These are phyloP conservation scores for Fusarium cicatricum DNA, from an alignment of 2,329 filamentous ascomycete species.

Conservation along the genomic window DNA sequence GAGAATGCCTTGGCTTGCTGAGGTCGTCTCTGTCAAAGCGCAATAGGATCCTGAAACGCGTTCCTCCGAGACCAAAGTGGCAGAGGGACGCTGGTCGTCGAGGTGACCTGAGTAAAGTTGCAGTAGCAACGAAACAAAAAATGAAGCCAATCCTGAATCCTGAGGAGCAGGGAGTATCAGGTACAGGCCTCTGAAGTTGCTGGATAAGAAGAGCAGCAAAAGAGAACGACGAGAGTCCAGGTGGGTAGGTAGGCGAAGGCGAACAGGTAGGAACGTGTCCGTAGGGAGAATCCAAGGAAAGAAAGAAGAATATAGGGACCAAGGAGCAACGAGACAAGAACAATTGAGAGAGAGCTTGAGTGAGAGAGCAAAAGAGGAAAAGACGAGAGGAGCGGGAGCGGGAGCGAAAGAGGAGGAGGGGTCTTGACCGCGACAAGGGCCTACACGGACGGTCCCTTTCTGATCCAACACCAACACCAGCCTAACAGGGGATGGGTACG, in stretches of 20 bases:
- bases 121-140: constrained; percentile 17
- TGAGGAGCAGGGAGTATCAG: neutral
- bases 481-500: constrained; percentile 26
- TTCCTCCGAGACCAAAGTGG: constrained; percentile 22
- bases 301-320: constrained; percentile 10
- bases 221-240: neutral
- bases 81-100: constrained; percentile 9
- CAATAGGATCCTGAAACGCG: constrained; percentile 16
- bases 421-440: constrained; percentile 36
- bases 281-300: constrained; percentile 4
- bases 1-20: constrained; percentile 19
- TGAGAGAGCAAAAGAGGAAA: constrained; percentile 8
- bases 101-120: constrained; percentile 18
- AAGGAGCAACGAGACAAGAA: constrained; percentile 3
- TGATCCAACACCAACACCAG: constrained; percentile 34
- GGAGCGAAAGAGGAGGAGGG: constrained; percentile 29
- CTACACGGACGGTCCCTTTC: constrained; percentile 30
- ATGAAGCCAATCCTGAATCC: neutral
- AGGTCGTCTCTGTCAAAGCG: constrained; percentile 18
- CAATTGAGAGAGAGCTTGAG: neutral
- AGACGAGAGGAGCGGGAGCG: neutral
- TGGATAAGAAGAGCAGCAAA: constrained; percentile 15
- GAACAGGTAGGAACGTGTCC: neutral
- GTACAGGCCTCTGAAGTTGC: constrained; percentile 3
- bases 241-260: neutral